These are phyloP conservation scores for Plasmodium coatneyi DNA, from an alignment of 169 alveolate genomes.

Conservation along the genomic window DNA sequence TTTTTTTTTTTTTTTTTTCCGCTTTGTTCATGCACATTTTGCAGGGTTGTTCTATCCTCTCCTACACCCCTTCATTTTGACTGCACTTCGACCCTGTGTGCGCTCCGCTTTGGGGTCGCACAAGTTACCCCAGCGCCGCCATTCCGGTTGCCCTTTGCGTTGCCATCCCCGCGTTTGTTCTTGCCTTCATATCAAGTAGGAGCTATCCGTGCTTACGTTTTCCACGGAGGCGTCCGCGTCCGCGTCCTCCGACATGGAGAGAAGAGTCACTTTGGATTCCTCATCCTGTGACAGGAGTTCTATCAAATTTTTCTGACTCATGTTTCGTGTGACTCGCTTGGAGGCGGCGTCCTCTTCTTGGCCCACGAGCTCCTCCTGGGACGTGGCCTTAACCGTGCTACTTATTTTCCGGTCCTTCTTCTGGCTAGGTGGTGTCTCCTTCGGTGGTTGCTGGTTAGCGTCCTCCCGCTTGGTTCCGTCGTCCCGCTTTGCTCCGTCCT, in stretches of 20 bases:
- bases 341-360: not conserved
- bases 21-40: not conserved
- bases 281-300: slow-evolving; percentile 56
- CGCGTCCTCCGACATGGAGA: slow-evolving; percentile 27
- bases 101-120: not conserved
- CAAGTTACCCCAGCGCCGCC: no score
- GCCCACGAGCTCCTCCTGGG: not conserved
- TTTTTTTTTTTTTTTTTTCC: slow-evolving; percentile 10
- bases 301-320: slow-evolving; percentile 26
- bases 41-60: not conserved
- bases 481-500: not conserved
- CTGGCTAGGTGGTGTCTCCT: not conserved
- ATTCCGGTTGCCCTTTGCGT: not conserved
- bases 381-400: not conserved
- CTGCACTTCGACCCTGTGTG: no score
- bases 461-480: not conserved
- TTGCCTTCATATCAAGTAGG: slow-evolving; percentile 7
- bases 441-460: not conserved
- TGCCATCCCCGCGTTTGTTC: not conserved
- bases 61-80: no score
- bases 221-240: slow-evolving; percentile 59
- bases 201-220: slow-evolving; percentile 42
- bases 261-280: slow-evolving; percentile 8
- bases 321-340: slow-evolving; percentile 32
- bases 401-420: not conserved